phyloP scores from a whole-genome alignment of 768 basidiomycete genomes.

The Pleurotus pulmonarius region DNA sequence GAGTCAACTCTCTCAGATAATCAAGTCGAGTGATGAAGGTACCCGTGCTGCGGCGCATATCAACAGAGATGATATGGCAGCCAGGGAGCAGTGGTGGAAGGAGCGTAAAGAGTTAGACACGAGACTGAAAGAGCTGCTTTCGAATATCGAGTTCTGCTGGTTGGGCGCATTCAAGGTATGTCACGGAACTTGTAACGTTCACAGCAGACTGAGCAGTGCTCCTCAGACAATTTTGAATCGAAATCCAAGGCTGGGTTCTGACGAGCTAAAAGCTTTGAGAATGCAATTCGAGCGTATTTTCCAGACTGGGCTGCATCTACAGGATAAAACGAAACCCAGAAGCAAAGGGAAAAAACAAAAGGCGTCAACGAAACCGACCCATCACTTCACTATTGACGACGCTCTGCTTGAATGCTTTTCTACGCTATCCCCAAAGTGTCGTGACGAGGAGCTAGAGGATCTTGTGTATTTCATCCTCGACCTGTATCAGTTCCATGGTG shows the following conservation, averaged over 20 bases:
- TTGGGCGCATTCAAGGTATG: conserved; percentile 94
- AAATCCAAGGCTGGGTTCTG: conserved; percentile 35
- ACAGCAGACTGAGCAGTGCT: conserved; percentile 2
- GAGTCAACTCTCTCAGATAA: conserved; percentile 73
- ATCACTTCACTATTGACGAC: conserved; percentile 61
- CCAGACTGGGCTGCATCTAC: conserved; percentile 52
- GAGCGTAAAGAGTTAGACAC: conserved; percentile 72
- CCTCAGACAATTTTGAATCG: conserved; percentile 61
- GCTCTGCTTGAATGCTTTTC: conserved; percentile 84
- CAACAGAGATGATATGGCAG: conserved; percentile 61
- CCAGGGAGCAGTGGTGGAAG: conserved; percentile 83
- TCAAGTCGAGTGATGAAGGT: conserved; percentile 72
- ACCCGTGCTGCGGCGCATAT: conserved; percentile 72
- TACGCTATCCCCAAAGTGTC: conserved; percentile 73
- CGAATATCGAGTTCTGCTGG: conserved; percentile 94
- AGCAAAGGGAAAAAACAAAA: conserved; percentile 31
- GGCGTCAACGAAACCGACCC: conserved; percentile 27
- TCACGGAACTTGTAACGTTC: conserved; percentile 1
- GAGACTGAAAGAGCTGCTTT: conserved; percentile 68
- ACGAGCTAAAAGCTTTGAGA: conserved; percentile 55
- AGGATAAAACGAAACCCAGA: conserved; percentile 46
- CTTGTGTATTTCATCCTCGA: conserved; percentile 91
- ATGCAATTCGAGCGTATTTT: conserved; percentile 73
- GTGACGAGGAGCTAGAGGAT: conserved; percentile 94
- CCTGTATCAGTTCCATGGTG: conserved; percentile 89